Percentiles rank a stretch among this genome's conserved stretches.
These are phyloP conservation scores for Rhodotorula sp. DNA, from an alignment of 1,284 basidiomycete species.

Conservation along the genomic window DNA sequence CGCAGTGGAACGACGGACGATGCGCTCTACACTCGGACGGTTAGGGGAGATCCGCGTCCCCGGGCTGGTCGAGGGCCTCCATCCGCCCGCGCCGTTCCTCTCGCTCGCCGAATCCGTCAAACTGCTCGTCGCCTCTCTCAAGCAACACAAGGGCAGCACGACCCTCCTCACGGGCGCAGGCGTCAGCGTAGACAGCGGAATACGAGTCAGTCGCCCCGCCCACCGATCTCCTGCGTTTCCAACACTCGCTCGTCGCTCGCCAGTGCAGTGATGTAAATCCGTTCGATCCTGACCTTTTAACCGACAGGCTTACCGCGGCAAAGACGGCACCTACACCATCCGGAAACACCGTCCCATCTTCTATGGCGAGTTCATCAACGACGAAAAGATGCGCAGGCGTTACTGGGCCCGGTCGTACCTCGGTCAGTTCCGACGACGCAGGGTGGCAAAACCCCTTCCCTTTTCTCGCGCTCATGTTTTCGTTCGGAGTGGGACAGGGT, in stretches of 20 bases:
- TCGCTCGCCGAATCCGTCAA: slow-evolving; percentile 61
- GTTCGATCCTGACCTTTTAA: not conserved
- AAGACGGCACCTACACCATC: slow-evolving; percentile 40
- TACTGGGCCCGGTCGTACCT: slow-evolving; percentile 42
- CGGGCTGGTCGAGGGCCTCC: slow-evolving; percentile 54
- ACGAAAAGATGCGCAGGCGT: slow-evolving; percentile 24
- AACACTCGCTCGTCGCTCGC: too few relatives aligned
- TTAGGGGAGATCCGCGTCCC: slow-evolving; percentile 43
- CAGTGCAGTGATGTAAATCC: not conserved
- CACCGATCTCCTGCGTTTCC: too few relatives aligned
- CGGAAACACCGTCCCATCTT: slow-evolving; percentile 44
- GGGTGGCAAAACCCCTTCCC: not conserved
- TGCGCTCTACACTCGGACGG: slow-evolving; percentile 1
- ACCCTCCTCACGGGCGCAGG: slow-evolving; percentile 82
- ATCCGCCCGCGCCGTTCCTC: slow-evolving; percentile 52
- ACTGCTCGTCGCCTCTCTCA: slow-evolving; percentile 65
- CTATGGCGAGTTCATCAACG: slow-evolving; percentile 41
- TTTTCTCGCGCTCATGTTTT: not conserved
- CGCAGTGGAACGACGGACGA: not conserved
- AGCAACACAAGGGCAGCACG: slow-evolving; percentile 53
- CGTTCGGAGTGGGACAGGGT: not conserved
- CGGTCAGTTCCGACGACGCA: slow-evolving; percentile 9
- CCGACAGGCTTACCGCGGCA: slow-evolving; percentile 38
- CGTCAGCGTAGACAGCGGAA: slow-evolving; percentile 87
- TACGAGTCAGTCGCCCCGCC: slow-evolving; percentile 58